Base-by-base conservation (phyloP, 495 filamentous ascomycete genomes). In the Bathelium albidoporum region DNA sequence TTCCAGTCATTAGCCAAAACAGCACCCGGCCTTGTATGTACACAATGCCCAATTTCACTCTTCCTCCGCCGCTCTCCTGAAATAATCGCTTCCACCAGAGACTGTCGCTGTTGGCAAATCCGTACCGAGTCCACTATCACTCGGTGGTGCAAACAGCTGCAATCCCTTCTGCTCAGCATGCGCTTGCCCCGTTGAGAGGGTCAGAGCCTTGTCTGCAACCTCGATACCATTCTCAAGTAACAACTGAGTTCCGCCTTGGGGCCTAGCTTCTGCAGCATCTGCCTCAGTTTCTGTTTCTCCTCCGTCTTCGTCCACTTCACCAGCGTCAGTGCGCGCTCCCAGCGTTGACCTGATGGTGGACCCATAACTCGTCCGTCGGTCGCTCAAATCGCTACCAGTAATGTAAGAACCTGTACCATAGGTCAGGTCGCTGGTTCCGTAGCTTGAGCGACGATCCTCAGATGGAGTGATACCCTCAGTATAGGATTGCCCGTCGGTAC, bases 361-460 rank as follows among this genome's bases (percentile, higher is more conserved):
- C 49, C 78, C 77, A 60, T 80, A 78, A 52, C 81, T 85, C 4
- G 77, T 78, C 32, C 80, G 75, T 44, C 81, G 75, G 61, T 77
- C 78, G 29, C 73, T 70, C 68, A 70, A 67, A 31, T 77, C 74
- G 66, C 73, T 76, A 24, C 71, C 74, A 14, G 81, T 81, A 59
- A 80, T 72, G 39, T 78, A 77, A 28, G 79, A 80, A 32, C 79
- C 80, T 5, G 80, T 77, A 18, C 69, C 75, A 65, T 80, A 78
- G 18, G 75, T 75, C 39, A 73, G 64, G 64, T 80, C 75, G 63
- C 77, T 85, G 32, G 24, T 76, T 74, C 45, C 80, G 73, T 82
- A 83, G 72, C 81, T 85, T 2, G 75, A 76, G 36, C 79, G 71
- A n/a, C 81, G 74, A 64, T 83, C 81, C 0, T 75, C 79, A 4